Percentiles rank a stretch among this genome's conserved stretches.
Conservation (phyloP, 495 filamentous ascomycete species). For the Geopyxis carbonaria region DNA sequence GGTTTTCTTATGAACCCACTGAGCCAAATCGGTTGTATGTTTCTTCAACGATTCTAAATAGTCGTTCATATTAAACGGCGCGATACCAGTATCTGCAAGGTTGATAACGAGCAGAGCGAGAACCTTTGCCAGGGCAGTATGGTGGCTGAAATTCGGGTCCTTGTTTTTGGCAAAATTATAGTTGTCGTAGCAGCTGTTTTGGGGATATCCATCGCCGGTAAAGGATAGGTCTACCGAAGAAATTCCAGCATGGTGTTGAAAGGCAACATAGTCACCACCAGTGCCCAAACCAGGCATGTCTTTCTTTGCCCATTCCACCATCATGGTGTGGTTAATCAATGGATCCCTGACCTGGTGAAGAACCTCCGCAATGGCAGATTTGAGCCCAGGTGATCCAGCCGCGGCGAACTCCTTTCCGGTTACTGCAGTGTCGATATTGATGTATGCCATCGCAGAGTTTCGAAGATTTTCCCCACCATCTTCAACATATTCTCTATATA, state of each 20-base stretch:
- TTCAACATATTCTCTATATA: constrained; percentile 63
- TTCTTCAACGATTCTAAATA: constrained; percentile 46
- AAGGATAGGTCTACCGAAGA: constrained; percentile 82
- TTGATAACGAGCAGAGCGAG: constrained; percentile 73
- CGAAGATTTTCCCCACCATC: constrained; percentile 32
- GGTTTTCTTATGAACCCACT: constrained; percentile 42
- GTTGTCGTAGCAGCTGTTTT: constrained; percentile 75
- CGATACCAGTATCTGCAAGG: constrained; percentile 55
- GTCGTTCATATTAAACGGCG: constrained; percentile 68
- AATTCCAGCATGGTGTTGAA: constrained; percentile 84
- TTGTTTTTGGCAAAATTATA: constrained; percentile 68
- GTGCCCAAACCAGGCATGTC: constrained; percentile 49
- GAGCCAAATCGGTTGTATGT: constrained; percentile 50
- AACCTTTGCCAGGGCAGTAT: constrained; percentile 61
- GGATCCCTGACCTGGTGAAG: constrained; percentile 61
- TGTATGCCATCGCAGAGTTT: constrained; percentile 54
- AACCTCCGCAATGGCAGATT: constrained; percentile 50
- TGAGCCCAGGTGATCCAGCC: constrained; percentile 59
- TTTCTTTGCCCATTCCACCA: constrained; percentile 50
- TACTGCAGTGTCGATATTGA: constrained; percentile 84
- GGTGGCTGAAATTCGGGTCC: constrained; percentile 71
- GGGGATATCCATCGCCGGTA: constrained; percentile 47
- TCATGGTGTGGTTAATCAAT: constrained; percentile 48
- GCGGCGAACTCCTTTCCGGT: constrained; percentile 56
- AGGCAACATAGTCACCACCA: constrained; percentile 79